Conservation (phyloP, 495 filamentous ascomycete species). For the Tuber melanosporum region DNA sequence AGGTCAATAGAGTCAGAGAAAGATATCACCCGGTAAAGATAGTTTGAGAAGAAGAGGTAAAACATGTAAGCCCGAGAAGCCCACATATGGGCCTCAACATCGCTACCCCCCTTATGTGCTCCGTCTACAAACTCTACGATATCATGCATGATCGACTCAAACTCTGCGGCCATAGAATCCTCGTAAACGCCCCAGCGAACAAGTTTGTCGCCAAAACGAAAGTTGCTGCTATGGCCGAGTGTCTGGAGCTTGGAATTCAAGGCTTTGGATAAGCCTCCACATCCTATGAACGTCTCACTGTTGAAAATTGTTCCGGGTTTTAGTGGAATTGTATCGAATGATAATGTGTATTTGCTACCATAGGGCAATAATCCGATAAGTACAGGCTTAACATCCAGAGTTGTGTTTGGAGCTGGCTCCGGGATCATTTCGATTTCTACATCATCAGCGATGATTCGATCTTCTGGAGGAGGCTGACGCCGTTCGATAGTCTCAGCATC, state of each 20-base stretch:
- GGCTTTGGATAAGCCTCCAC: constrained; percentile 25
- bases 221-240: constrained; percentile 43
- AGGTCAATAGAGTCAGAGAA: constrained; percentile 36
- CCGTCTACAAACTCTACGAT: constrained; percentile 45
- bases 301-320: constrained; percentile 41
- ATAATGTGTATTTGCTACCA: constrained; percentile 54
- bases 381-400: constrained; percentile 4
- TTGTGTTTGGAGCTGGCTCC: background rate
- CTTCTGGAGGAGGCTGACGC: constrained; percentile 34
- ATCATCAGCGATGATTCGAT: constrained; percentile 23
- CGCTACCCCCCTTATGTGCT: constrained; percentile 16
- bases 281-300: constrained; percentile 38
- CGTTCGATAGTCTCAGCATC: constrained; percentile 37
- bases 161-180: constrained; percentile 61
- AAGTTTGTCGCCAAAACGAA: constrained; percentile 49
- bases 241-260: constrained; percentile 25
- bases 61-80: constrained; percentile 32
- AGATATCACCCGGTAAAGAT: constrained; percentile 26
- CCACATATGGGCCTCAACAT: constrained; percentile 15
- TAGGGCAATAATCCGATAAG: constrained; percentile 28
- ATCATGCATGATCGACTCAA: constrained; percentile 47
- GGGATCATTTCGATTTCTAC: background rate
- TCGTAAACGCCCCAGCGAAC: constrained; percentile 66
- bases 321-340: constrained; percentile 55
- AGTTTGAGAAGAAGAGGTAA: constrained; percentile 35